Base-by-base conservation (phyloP, 169 alveolate genomes). In the Cyclospora cayetanensis region DNA sequence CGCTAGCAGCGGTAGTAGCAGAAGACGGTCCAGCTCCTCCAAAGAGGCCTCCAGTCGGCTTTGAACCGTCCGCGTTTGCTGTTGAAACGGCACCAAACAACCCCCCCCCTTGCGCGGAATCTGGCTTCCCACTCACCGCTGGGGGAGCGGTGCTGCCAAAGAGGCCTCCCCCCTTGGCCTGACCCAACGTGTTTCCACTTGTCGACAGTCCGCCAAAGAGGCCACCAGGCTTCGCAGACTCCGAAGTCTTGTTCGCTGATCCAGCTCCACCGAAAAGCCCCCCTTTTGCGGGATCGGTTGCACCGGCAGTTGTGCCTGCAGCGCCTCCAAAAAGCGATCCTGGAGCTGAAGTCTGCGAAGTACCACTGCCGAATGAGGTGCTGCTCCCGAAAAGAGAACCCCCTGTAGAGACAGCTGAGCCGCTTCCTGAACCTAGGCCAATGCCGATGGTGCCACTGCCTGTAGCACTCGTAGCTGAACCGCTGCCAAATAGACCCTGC, bases 141-240 rank as follows among this genome's bases (percentile, higher is more conserved):
- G 91, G 11, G 31, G 60, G 76, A 50, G 84, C 20, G 82, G 60
- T 20, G 80, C 80, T 55, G 46, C 74, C 66, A 7, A 43, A 63
- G 55, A 86, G 46, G 42, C 39, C 53, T 39, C 74, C 60, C 27
- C 85, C 91, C 29, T 43, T 66, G 25, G 91, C 46, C 7, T 83
- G 55, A 18, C 50, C 85, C 72, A 18, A 39, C 31, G 91, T 29
- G 53, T 25, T 70, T 0, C 72, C 84, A 25, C 74, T 46, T 4
- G 91, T 5, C 60, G 91, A 50, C 11, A 39, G 55, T 9, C 74
- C 91, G 4, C 91, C 91, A 68, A 86, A 86, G 25, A 86, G 60
- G 0, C 91, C 79, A 11, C 65, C 80, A 3, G 90, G 76, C 60
- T 42, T 63, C 52, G 29, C 83, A 0, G 37, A 4, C 42, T 65